phyloP scores from a whole-genome alignment of 371 early-diverging fungal species.

The Lichtheimia ornata region DNA sequence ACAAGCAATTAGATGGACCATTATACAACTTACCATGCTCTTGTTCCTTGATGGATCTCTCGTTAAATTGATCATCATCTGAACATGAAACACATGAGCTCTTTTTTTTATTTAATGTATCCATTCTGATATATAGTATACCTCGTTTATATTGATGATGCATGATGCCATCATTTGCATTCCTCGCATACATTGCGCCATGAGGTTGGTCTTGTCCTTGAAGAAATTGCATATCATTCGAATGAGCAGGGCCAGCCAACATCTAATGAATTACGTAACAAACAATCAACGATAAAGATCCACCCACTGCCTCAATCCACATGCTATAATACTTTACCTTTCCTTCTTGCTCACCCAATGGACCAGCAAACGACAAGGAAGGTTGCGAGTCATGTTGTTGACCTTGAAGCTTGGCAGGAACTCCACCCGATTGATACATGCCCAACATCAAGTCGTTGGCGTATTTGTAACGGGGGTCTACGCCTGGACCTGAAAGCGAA shows the following conservation, averaged over 20 bases:
- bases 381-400: conserved; percentile 69
- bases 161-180: conserved; percentile 26
- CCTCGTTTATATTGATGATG: conserved; percentile 17
- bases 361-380: conserved; percentile 62
- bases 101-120: conserved; percentile 16
- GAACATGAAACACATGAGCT: conserved; percentile 15
- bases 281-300: neutral
- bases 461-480: conserved; percentile 64
- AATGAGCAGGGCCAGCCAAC: conserved; percentile 56
- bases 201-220: neutral
- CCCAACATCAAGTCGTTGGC: conserved; percentile 77
- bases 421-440: conserved; percentile 62
- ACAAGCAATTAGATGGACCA: neutral
- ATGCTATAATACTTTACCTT: conserved; percentile 51
- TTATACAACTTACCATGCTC: conserved; percentile 16
- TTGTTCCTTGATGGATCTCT: conserved; percentile 7
- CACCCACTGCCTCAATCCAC: neutral
- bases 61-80: conserved; percentile 10
- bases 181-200: no score
- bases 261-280: conserved; percentile 25
- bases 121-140: conserved; percentile 13
- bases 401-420: conserved; percentile 69
- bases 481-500: neutral
- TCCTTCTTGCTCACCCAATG: conserved; percentile 66
- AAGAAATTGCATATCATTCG: conserved; percentile 27